Evolutionary conservation across 257 asterid genomes (phyloP), one percentile per base, ranked within the genome.

Genomic region (Fraxinus americana): DNA sequence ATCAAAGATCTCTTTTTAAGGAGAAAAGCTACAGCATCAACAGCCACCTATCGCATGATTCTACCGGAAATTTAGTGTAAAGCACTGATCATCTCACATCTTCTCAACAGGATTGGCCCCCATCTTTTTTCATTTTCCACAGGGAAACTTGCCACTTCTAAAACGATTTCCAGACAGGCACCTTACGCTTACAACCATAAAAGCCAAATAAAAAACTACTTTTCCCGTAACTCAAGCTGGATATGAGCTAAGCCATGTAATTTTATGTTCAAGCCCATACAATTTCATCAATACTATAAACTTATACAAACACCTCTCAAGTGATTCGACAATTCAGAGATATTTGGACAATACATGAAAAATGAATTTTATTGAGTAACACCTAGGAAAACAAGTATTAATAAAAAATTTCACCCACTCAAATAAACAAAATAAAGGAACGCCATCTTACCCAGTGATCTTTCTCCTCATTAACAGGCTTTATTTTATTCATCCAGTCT

Each of bases 391-490:
- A 43, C 52, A 43, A 43, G 52, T 43, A 43, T 11, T 43, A 43
- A 13, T 12, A 17, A 43, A 78, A 70, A 39, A 23, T 23, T 67
- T 48, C 43, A 74, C 11, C 52, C 68, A 63, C 52, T 70, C 41
- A 9, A 72, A 48, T 25, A 77, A 76, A 54, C 13, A 27, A 79
- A 72, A 63, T 9, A 63, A 63, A 76, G 9, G 50, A 35, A 77
- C 35, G 68, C 52, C 38, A 75, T 19, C 71, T 86, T 94, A 94
- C 98, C 98, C 98, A 94, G 84, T 94, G 97, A 82, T 94, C 98
- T 83, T 94, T 94, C 89, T 94, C 98, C 87, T 91, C 98, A 39
- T 91, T 90, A 82, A 85, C 87, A 39, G 96, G 92, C 92, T 92
- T 94, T 29, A 94, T 89, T 86, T 85, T 77, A 84, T 82, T 90